Base-by-base conservation (phyloP, 1,284 basidiomycete genomes). In the Naganishia sp. region DNA sequence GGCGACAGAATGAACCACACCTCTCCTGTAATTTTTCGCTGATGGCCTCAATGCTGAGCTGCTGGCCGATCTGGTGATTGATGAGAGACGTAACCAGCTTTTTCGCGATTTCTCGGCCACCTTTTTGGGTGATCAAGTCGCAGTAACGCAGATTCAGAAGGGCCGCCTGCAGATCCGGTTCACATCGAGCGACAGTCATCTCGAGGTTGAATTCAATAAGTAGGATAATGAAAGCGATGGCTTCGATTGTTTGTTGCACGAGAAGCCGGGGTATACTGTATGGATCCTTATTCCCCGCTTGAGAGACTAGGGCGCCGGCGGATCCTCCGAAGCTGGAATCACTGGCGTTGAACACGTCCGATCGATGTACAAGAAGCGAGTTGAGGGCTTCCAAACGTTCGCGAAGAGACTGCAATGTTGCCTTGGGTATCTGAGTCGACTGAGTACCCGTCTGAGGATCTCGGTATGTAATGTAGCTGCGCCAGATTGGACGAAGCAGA, bases 1-100 rank as follows among this genome's bases (percentile, higher is more conserved):
- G 90, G 73, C 92, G 94, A 79, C 94, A 98, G 84, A 99, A 99
- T 21, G 92, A 92, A 0, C 94, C 94, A 74, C 96, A 99, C 74
- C 93, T 86, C 75, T 90, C 88, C 77, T 99, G 95, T 42, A 99
- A 81, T 63, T 93, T 88, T 73, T 97, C 92, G 73, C 92, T 95
- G 73, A 99, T 90, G 3, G 92, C 92, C 78, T 99, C 96, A 70
- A 97, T 90, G 73, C 91, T 93, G 57, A 94, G 90, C 77, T 97
- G 93, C 75, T 95, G 90, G 16, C 91, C 91, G 72, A 98, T 98
- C 77, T 98, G 95, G 74, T 94, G 91, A 79, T 99, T 93, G 73
- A 99, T 99, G 70, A 99, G 86, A 43, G 94, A 89, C 70, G 94
- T 95, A 13, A 97, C 92, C 23, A 98, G 81, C n/a, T 87, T 87